Percentiles rank a stretch among this genome's conserved stretches.
Conservation (phyloP, 805 yeast species). For the Crinitomyces ghanaensis region DNA sequence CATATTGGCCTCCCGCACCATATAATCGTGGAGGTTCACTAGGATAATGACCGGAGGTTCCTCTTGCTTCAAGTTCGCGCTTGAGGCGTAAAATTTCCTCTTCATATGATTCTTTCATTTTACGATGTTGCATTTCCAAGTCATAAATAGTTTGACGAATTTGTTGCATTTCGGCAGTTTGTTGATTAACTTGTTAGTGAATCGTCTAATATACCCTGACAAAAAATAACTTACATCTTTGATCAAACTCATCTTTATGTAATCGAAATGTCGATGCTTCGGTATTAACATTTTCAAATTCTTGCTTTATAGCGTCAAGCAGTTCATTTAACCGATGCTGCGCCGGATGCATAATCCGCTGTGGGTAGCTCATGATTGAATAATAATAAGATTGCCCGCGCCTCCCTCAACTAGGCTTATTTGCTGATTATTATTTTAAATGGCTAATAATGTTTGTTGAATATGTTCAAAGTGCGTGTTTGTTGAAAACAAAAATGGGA, state of each 20-base stretch:
- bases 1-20: no score
- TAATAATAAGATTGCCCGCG: no score
- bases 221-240: slow-evolving; percentile 37
- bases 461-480: no score
- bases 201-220: not conserved
- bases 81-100: slow-evolving; percentile 82
- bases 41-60: slow-evolving; percentile 40
- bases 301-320: slow-evolving; percentile 84
- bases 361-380: slow-evolving; percentile 19
- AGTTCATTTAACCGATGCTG: slow-evolving; percentile 51
- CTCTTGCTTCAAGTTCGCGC: slow-evolving; percentile 72
- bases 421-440: no score
- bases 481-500: no score
- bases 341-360: slow-evolving; percentile 21
- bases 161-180: slow-evolving; percentile 85
- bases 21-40: slow-evolving; percentile 32
- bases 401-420: no score
- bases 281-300: slow-evolving; percentile 70
- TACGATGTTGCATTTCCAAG: slow-evolving; percentile 85
- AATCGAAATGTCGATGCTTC: slow-evolving; percentile 79
- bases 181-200: slow-evolving; percentile 67
- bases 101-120: slow-evolving; percentile 91
- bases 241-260: slow-evolving; percentile 87
- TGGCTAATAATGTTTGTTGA: no score
- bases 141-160: slow-evolving; percentile 91